Base-by-base conservation (phyloP, 371 early-diverging fungal genomes). In the Batrachochytrium dendrobatidis region DNA sequence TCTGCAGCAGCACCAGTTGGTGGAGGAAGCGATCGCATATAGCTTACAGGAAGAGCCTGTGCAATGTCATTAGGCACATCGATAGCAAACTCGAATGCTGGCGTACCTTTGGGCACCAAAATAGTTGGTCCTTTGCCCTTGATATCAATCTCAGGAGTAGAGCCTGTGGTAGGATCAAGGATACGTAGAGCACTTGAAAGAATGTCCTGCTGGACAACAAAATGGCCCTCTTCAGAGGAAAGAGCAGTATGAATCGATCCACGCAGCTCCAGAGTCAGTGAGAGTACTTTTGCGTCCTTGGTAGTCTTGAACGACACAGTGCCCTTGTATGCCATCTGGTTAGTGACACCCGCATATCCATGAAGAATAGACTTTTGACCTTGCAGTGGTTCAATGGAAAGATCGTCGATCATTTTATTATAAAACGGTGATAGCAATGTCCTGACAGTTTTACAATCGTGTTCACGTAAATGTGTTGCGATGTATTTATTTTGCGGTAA, bases 251-350 rank as follows among this genome's bases (percentile, higher is more conserved):
- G 8, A 29, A 48, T 8, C 25, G 12, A 24, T 8, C 49, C 49
- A 29, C 24, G 49, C 49, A 48, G 49, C 49, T 12, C n/a, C 8
- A 48, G 49, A 8, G 49, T 7, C 49, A 48, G 49, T 18, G 49
- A 48, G 25, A 24, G 6, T 12, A 48, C 49, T 29, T 48, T 48
- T 22, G 29, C 24, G 49, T 48, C 49, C 49, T 48, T 48, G 8
- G 49, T 8, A 7, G 49, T 48, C 49, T 48, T 48, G 49, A 48
- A 48, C 49, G 49, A 48, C 12, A 48, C 49, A 24, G 29, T 8
- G 49, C 49, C 49, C 49, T 24, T 8, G 12, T 25, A 29, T 7
- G 8, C 6, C 8, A 18, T 22, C 49, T 6, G 12, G 8, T 48
- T 29, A 29, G 49, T 48, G 8, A 48, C 49, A 18, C 49, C 49